Evolutionary conservation across 495 filamentous ascomycete genomes (phyloP).

Genomic region (Penicillium manginii): DNA sequence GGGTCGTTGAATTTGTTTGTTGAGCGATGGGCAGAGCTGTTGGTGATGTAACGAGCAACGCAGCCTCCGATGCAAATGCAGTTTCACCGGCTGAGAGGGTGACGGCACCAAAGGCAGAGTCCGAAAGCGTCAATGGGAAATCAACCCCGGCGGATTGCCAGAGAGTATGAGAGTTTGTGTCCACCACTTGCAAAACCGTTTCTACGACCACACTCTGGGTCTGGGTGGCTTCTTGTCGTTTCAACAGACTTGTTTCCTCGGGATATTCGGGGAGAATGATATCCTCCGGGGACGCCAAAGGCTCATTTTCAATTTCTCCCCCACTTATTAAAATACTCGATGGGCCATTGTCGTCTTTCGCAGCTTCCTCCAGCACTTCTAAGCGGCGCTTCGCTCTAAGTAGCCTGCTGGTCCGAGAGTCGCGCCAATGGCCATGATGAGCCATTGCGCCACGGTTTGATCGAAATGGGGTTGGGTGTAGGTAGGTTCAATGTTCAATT

Average conservation of each 20-base stretch:
- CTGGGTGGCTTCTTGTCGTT: slow-evolving; percentile 22
- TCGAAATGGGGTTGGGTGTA: slow-evolving; percentile 3
- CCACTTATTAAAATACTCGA: slow-evolving; percentile 4
- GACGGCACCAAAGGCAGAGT: slow-evolving; percentile 15
- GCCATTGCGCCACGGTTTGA: slow-evolving; percentile 21
- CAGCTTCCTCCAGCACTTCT: slow-evolving; percentile 11
- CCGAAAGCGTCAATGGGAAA: slow-evolving; percentile 26
- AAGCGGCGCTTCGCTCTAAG: slow-evolving; percentile 21
- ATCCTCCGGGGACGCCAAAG: slow-evolving; percentile 8
- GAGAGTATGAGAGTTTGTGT: slow-evolving; percentile 24
- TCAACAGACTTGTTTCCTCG: slow-evolving; percentile 9
- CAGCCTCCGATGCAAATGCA: slow-evolving; percentile 3
- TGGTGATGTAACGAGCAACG: slow-evolving; percentile 1
- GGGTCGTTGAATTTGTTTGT: slow-evolving; percentile 1
- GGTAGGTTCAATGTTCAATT: not conserved
- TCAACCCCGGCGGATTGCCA: slow-evolving; percentile 17
- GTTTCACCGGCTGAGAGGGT: slow-evolving; percentile 15
- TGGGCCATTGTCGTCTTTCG: slow-evolving; percentile 1
- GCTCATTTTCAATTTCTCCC: slow-evolving; percentile 1
- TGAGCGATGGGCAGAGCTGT: slow-evolving; percentile 8
- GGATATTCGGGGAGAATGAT: not conserved
- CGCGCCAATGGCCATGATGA: slow-evolving; percentile 28
- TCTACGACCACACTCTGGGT: slow-evolving; percentile 10
- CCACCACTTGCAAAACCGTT: slow-evolving; percentile 28
- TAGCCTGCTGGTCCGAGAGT: slow-evolving; percentile 24